Evolutionary conservation across 2,329 filamentous ascomycete species (phyloP), one percentile per base, ranked within the genome.

Genomic region (Cladophialophora immunda): DNA sequence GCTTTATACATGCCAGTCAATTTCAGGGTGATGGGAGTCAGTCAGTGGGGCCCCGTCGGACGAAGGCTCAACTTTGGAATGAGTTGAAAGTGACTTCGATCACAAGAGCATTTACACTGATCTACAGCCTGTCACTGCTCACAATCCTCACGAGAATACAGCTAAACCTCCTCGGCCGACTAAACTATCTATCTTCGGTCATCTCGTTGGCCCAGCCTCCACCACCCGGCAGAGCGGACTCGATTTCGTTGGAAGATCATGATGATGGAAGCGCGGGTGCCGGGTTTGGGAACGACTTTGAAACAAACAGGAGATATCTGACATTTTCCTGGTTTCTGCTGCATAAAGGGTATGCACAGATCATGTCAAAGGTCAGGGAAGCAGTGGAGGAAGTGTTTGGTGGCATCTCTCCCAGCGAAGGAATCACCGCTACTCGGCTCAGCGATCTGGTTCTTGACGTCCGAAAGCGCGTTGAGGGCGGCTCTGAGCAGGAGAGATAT

Each of bases 281-380:
- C 3, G 70, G 66, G 30, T 93, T 96, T 76, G 93, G 93, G 53
- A 94, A 92, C 78, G 95, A 99, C 78, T 97, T 97, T 73, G 94
- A 97, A 78, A 97, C 93, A 36, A 99, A 99, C 79, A 87, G 94
- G 73, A 92, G 92, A 75, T 99, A 98, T 76, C 84, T 99, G 57
- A 96, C 94, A 47, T 97, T 98, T 78, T 97, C 93, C 80, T 99
- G 95, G 95, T 99, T 94, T 94, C 82, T 99, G 55, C 84, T 99
- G 56, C 94, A 99, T 80, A 88, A 89, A 71, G 95, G 95, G 52
- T 98, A 93, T 89, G 88, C 89, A 71, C 88, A 93, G 65, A 82
- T 98, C 64, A 90, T 93, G 85, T 84, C 88, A 64, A 91, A 90
- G 70, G 94, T 99, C 56, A 89, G 93, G 76, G 82, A 84, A n/a